These are phyloP conservation scores for Phyllosticta citrichinensis DNA, from an alignment of 2,329 filamentous ascomycete species.

Conservation along the genomic window DNA sequence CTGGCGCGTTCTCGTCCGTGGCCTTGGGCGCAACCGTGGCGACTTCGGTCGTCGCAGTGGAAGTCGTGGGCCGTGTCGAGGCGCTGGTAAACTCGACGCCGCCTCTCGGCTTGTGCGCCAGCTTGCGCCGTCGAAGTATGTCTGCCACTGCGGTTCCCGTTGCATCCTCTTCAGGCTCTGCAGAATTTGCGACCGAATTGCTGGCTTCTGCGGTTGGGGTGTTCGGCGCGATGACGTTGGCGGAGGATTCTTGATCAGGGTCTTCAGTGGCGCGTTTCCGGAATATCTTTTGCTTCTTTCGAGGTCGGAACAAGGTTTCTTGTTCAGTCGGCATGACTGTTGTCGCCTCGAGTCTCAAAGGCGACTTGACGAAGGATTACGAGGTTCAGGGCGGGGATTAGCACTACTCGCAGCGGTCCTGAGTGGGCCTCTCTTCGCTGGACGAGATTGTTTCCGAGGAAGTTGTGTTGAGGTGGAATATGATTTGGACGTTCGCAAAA, in stretches of 20 bases:
- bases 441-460: too few species aligned
- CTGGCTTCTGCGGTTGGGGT: neutral
- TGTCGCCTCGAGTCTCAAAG: neutral
- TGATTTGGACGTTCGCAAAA: neutral
- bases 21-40: constrained; percentile 18
- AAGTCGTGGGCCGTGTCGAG: constrained; percentile 7
- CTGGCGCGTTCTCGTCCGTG: constrained; percentile 22
- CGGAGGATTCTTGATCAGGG: constrained; percentile 12
- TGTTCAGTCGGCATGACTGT: neutral
- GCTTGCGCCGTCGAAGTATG: constrained; percentile 44
- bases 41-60: constrained; percentile 11
- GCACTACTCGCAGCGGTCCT: neutral
- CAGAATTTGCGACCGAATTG: neutral
- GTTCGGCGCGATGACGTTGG: neutral
- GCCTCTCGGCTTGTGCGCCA: constrained; percentile 33
- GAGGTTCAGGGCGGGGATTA: neutral
- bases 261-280: constrained; percentile 32
- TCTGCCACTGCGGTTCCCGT: constrained; percentile 37
- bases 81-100: constrained; percentile 46
- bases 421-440: too few species aligned
- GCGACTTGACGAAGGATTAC: neutral
- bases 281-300: constrained; percentile 42
- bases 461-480: neutral
- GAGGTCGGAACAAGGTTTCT: constrained; percentile 35
- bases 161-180: constrained; percentile 14